A percentile compares a stretch with the other conserved stretches of the same genome.
Evolutionary conservation across 176 grass and related monocot species (phyloP).

Genomic region (Aechmea fasciata): DNA sequence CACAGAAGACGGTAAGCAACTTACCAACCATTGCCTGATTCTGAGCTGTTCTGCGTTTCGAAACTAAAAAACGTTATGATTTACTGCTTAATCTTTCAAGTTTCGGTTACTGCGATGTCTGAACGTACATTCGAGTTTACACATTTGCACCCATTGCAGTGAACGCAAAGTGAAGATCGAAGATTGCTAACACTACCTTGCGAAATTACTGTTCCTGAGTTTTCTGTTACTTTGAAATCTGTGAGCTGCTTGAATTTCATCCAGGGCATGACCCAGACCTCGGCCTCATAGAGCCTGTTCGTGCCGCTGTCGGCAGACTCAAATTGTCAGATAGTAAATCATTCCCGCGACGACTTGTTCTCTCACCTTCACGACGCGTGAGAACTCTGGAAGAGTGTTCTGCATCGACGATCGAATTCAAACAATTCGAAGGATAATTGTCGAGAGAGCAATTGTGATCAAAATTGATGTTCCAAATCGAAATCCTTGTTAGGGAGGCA

Average conservation of each 20-base stretch:
- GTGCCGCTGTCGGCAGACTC: slow-evolving; percentile 13
- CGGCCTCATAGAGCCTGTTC: slow-evolving; percentile 26
- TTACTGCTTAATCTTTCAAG: neutral
- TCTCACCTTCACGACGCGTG: slow-evolving; percentile 17
- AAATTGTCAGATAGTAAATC: slow-evolving; percentile 22
- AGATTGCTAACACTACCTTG: neutral
- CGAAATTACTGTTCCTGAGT: neutral
- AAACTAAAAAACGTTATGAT: too few relatives aligned
- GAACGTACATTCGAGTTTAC: neutral
- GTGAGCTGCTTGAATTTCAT: slow-evolving; percentile 23
- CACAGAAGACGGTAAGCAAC: neutral
- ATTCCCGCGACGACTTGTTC: slow-evolving; percentile 30
- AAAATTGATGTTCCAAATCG: neutral
- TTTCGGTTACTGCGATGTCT: neutral
- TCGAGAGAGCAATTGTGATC: neutral
- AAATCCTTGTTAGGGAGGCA: neutral
- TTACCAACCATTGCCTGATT: neutral
- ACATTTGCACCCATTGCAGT: neutral
- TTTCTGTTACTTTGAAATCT: slow-evolving; percentile 18
- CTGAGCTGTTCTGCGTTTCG: neutral
- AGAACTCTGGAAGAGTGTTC: slow-evolving; percentile 26
- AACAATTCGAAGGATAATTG: neutral
- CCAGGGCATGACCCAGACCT: slow-evolving; percentile 33
- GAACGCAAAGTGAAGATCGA: neutral
- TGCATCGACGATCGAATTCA: slow-evolving; percentile 1